Percentiles rank a stretch among this genome's conserved stretches.
Evolutionary conservation across 2,329 filamentous ascomycete species (phyloP).

Genomic region (Calonectria henricotiae): DNA sequence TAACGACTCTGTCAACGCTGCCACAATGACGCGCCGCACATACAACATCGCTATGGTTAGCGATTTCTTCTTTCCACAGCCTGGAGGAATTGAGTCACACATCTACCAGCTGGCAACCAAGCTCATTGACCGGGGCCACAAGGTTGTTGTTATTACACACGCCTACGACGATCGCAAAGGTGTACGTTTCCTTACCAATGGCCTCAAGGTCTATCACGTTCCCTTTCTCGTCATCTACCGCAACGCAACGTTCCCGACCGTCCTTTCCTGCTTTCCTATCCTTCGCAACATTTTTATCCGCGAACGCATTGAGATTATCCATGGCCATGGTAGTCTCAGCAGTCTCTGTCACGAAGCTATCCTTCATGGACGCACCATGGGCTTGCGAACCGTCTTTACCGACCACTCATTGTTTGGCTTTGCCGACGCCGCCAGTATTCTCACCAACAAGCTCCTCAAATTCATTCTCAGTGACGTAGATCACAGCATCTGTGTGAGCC

Average conservation of each 20-base stretch:
- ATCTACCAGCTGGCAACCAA: slow-evolving; percentile 98
- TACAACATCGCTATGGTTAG: slow-evolving; percentile 92
- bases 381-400: slow-evolving; percentile 94
- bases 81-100: slow-evolving; percentile 96
- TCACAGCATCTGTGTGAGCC: slow-evolving; percentile 97
- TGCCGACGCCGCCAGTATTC: slow-evolving; percentile 93
- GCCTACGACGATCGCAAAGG: slow-evolving; percentile 93
- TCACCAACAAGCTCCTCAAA: slow-evolving; percentile 97
- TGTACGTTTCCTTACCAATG: slow-evolving; percentile 95
- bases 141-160: slow-evolving; percentile 98
- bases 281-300: slow-evolving; percentile 96
- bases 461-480: slow-evolving; percentile 97
- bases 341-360: slow-evolving; percentile 96
- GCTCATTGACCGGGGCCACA: slow-evolving; percentile 96
- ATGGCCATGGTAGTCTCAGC: slow-evolving; percentile 96
- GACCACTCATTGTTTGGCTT: slow-evolving; percentile 99
- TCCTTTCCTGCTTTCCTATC: slow-evolving; percentile 99
- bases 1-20: slow-evolving; percentile 38
- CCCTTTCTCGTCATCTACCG: slow-evolving; percentile 98
- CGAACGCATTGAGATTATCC: slow-evolving; percentile 96
- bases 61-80: slow-evolving; percentile 99
- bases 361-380: slow-evolving; percentile 96
- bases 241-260: slow-evolving; percentile 92
- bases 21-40: slow-evolving; percentile 69
- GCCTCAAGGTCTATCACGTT: slow-evolving; percentile 97